Evolutionary conservation across 2,329 filamentous ascomycete species (phyloP).

Genomic region (Fusarium mexicanum): DNA sequence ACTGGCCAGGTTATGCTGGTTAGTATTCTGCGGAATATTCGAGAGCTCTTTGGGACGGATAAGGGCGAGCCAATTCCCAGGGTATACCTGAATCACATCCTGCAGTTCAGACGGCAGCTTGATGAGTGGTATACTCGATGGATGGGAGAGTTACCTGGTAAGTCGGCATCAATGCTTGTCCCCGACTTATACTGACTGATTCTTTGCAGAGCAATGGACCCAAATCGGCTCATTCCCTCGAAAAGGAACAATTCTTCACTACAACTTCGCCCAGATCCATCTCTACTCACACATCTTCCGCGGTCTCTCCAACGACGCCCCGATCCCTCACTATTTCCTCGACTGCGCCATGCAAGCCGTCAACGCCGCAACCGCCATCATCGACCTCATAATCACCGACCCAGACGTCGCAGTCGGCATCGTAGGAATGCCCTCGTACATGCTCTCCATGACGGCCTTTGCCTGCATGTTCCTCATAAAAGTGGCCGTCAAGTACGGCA

Average conservation of each 20-base stretch:
- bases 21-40: slow-evolving; percentile 65
- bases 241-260: slow-evolving; percentile 54
- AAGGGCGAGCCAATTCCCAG: slow-evolving; percentile 62
- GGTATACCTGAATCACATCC: slow-evolving; percentile 61
- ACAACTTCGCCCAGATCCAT: slow-evolving; percentile 55
- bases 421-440: slow-evolving; percentile 59
- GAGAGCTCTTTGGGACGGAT: slow-evolving; percentile 66
- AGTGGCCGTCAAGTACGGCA: slow-evolving; percentile 55
- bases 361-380: slow-evolving; percentile 54
- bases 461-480: slow-evolving; percentile 63
- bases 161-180: not conserved
- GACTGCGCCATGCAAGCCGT: slow-evolving; percentile 48
- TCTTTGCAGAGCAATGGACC: slow-evolving; percentile 48
- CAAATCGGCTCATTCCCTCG: slow-evolving; percentile 53
- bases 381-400: slow-evolving; percentile 56
- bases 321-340: slow-evolving; percentile 49
- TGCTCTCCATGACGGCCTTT: slow-evolving; percentile 63
- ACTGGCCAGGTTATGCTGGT: slow-evolving; percentile 69
- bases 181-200: not conserved
- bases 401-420: slow-evolving; percentile 53
- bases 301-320: slow-evolving; percentile 47
- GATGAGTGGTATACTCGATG: slow-evolving; percentile 53
- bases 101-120: slow-evolving; percentile 48
- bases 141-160: slow-evolving; percentile 48
- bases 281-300: slow-evolving; percentile 55